These are phyloP conservation scores for Marasmius fiardii DNA, from an alignment of 1,284 basidiomycete genomes.

Conservation along the genomic window DNA sequence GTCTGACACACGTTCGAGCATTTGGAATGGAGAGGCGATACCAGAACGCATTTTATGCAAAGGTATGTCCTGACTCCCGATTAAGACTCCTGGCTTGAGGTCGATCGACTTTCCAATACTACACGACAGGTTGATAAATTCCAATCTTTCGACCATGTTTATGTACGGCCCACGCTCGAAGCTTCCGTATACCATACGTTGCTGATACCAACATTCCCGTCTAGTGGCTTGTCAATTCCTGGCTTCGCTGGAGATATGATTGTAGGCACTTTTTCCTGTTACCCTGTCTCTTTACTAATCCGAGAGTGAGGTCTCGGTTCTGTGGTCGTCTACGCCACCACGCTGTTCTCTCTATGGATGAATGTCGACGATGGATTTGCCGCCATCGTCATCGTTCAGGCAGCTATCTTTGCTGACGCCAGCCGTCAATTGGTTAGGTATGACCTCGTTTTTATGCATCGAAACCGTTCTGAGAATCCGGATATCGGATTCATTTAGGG, in stretches of 20 bases:
- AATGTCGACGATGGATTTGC: constrained; percentile 69
- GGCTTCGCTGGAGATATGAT: constrained; percentile 73
- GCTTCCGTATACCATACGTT: neutral
- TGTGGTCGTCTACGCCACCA: constrained; percentile 71
- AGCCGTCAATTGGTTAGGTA: constrained; percentile 63
- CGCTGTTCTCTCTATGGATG: constrained; percentile 66
- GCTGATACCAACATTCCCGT: constrained; percentile 14
- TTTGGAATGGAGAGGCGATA: constrained; percentile 80
- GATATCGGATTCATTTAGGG: constrained; percentile 29
- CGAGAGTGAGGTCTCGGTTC: constrained; percentile 60
- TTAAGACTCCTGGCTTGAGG: too few relatives aligned
- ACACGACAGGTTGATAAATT: constrained; percentile 68
- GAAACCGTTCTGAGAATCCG: constrained; percentile 1
- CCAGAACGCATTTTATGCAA: constrained; percentile 64
- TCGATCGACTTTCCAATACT: neutral
- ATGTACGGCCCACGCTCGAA: constrained; percentile 39
- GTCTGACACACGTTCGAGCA: constrained; percentile 76
- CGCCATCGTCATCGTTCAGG: constrained; percentile 79
- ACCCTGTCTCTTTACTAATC: neutral
- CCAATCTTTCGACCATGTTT: constrained; percentile 69
- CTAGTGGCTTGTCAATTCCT: constrained; percentile 65
- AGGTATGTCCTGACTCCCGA: constrained; percentile 30
- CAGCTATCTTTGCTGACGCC: constrained; percentile 67
- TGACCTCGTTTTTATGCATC: neutral
- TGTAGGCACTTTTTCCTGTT: constrained; percentile 31